These are phyloP conservation scores for Rutstroemia sp. DNA, from an alignment of 2,329 filamentous ascomycete genomes.

Conservation along the genomic window DNA sequence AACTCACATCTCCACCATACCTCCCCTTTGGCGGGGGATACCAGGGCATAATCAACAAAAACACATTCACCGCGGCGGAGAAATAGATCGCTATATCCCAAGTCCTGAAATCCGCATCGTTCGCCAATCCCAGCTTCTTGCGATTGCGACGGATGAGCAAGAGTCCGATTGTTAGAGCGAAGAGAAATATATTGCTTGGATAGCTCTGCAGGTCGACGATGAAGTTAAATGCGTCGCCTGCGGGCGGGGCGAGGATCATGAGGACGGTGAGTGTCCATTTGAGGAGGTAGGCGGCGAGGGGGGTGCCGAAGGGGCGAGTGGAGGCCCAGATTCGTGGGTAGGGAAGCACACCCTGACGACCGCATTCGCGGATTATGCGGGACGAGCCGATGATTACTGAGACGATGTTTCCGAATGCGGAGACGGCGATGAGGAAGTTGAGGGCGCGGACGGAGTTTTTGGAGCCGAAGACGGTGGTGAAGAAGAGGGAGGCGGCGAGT, in stretches of 20 bases:
- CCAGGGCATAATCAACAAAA: conserved; percentile 64
- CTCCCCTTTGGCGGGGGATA: conserved; percentile 55
- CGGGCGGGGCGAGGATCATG: conserved; percentile 53
- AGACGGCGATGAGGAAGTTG: conserved; percentile 39
- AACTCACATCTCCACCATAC: conserved; percentile 58
- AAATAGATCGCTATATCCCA: conserved; percentile 54
- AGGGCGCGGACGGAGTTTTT: conserved; percentile 38
- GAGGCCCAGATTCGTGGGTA: conserved; percentile 42
- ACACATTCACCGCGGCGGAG: conserved; percentile 51
- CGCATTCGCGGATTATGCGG: conserved; percentile 52
- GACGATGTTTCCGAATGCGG: conserved; percentile 41
- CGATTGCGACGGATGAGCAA: conserved; percentile 50
- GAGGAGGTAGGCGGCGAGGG: conserved; percentile 49
- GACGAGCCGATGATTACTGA: conserved; percentile 45
- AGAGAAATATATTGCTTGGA: conserved; percentile 49
- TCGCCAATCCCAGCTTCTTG: conserved; percentile 39
- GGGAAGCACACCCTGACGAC: conserved; percentile 14
- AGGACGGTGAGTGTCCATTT: conserved; percentile 51
- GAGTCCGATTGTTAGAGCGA: conserved; percentile 49
- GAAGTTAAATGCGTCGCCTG: conserved; percentile 59
- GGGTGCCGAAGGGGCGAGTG: conserved; percentile 56
- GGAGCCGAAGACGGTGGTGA: conserved; percentile 45
- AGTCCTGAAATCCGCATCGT: conserved; percentile 35
- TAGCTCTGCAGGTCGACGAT: conserved; percentile 53
- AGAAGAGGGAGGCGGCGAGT: conserved; percentile 34